Evolutionary conservation across 805 yeast species (phyloP).

Genomic region (Saccharomycopsis sp.): DNA sequence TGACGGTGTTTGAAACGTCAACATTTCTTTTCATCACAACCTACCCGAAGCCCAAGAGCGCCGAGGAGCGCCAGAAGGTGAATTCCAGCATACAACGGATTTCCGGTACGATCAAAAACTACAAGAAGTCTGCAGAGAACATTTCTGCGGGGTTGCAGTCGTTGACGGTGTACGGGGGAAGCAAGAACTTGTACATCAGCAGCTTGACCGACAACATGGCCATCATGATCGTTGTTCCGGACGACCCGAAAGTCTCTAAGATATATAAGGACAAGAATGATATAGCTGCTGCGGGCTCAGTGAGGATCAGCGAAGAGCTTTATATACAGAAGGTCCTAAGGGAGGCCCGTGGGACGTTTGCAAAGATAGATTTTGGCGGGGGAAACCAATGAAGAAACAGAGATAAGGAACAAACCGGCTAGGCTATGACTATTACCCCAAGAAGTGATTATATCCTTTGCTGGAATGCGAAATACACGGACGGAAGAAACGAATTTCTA

Average conservation of each 20-base stretch:
- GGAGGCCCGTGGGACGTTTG: constrained; percentile 19
- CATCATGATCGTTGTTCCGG: constrained; percentile 38
- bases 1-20: constrained; percentile 85
- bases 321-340: constrained; percentile 20
- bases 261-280: constrained; percentile 10
- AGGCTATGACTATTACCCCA: no score
- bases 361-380: constrained; percentile 15
- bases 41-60: constrained; percentile 36
- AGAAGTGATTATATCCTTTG: no score
- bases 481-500: no score
- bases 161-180: constrained; percentile 41
- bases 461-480: no score
- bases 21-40: constrained; percentile 67
- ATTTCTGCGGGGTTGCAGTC: constrained; percentile 39
- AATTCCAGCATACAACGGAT: constrained; percentile 29
- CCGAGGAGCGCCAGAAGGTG: constrained; percentile 12
- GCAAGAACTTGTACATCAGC: constrained; percentile 39
- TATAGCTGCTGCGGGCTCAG: constrained; percentile 9
- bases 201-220: constrained; percentile 40
- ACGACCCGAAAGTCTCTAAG: constrained; percentile 28
- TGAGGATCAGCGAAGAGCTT: constrained; percentile 21
- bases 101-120: constrained; percentile 42
- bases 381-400: no score
- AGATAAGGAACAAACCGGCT: neutral
- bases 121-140: constrained; percentile 40